These are phyloP conservation scores for Lojkania enalia DNA, from an alignment of 2,329 filamentous ascomycete species.

Conservation along the genomic window DNA sequence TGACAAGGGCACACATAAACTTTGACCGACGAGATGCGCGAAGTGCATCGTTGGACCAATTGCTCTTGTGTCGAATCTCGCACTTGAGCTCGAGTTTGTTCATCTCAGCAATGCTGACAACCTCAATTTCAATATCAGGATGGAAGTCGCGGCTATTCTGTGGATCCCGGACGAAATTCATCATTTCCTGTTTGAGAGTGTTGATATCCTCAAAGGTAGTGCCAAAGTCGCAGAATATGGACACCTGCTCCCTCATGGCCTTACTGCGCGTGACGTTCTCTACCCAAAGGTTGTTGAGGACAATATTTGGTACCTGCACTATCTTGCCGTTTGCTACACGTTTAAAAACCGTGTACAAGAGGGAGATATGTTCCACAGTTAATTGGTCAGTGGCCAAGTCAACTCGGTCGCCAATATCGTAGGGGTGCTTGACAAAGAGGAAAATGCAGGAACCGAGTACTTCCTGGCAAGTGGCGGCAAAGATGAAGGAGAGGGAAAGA, in stretches of 20 bases:
- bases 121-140: slow-evolving; percentile 76
- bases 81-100: slow-evolving; percentile 85
- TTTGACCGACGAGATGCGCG: slow-evolving; percentile 83
- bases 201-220: slow-evolving; percentile 90
- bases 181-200: slow-evolving; percentile 80
- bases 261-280: slow-evolving; percentile 92
- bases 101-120: slow-evolving; percentile 78
- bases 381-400: slow-evolving; percentile 74
- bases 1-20: slow-evolving; percentile 91
- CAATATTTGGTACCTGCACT: slow-evolving; percentile 83
- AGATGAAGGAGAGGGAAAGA: slow-evolving; percentile 95
- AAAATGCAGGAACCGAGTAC: slow-evolving; percentile 99
- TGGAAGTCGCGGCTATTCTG: slow-evolving; percentile 93
- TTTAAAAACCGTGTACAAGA: slow-evolving; percentile 90
- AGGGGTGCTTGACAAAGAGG: slow-evolving; percentile 97
- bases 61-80: slow-evolving; percentile 81
- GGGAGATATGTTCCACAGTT: slow-evolving; percentile 88
- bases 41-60: slow-evolving; percentile 71
- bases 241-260: slow-evolving; percentile 85
- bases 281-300: slow-evolving; percentile 90
- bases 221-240: slow-evolving; percentile 79
- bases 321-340: slow-evolving; percentile 80
- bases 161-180: slow-evolving; percentile 77
- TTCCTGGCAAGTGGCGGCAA: slow-evolving; percentile 88
- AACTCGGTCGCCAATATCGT: slow-evolving; percentile 91